Evolutionary conservation across 1,139 yeast genomes (phyloP).

Genomic region (Candida sp.): DNA sequence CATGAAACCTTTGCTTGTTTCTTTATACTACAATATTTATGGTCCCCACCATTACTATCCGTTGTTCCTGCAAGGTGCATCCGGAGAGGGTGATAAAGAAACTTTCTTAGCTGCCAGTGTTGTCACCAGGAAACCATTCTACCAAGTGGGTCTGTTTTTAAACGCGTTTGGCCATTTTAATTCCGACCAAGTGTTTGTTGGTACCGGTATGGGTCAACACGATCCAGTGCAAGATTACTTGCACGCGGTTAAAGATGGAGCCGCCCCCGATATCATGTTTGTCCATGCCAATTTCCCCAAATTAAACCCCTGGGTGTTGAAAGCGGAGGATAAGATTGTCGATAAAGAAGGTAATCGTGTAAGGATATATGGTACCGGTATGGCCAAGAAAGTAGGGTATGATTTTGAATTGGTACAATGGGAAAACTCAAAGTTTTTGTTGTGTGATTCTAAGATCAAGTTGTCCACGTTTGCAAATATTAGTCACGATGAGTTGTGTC

Average conservation of each 20-base stretch:
- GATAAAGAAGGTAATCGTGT: constrained; percentile 44
- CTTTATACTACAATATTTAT: constrained; percentile 73
- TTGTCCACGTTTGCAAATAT: constrained; percentile 45
- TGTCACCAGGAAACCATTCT: constrained; percentile 55
- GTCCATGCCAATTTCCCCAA: constrained; percentile 69
- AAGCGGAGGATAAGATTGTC: constrained; percentile 36
- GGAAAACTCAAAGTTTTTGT: constrained; percentile 53
- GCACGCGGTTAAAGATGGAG: constrained; percentile 13
- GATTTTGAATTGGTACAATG: constrained; percentile 64
- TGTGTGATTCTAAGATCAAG: constrained; percentile 51
- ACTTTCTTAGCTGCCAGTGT: constrained; percentile 80
- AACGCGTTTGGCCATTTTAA: constrained; percentile 53
- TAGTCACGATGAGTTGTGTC: constrained; percentile 41
- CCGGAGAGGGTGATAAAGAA: constrained; percentile 92
- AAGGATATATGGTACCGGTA: constrained; percentile 53
- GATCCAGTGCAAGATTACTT: constrained; percentile 61
- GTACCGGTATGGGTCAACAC: constrained; percentile 73
- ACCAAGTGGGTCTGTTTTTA: constrained; percentile 63
- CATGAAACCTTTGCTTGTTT: constrained; percentile 58
- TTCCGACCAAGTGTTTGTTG: constrained; percentile 40
- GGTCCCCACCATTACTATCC: constrained; percentile 83
- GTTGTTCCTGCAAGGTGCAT: constrained; percentile 79
- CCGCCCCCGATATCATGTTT: constrained; percentile 46
- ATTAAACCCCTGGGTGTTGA: constrained; percentile 54
- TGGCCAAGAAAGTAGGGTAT: constrained; percentile 46